These are phyloP conservation scores for Pseudogymnoascus sp. DNA, from an alignment of 2,329 filamentous ascomycete genomes.

Conservation along the genomic window DNA sequence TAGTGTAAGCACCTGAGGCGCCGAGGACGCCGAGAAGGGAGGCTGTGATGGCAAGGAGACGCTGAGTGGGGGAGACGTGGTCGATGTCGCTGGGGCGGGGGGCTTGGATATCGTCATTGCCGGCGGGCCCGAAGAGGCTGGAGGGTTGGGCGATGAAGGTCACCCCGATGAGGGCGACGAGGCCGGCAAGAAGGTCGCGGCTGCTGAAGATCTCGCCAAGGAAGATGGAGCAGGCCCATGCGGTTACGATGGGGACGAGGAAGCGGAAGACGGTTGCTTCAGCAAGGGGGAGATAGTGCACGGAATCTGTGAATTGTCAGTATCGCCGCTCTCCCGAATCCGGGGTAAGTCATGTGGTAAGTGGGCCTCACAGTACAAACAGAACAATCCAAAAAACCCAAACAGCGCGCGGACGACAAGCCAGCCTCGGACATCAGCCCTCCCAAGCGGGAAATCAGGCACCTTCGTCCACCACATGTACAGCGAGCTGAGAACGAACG, in stretches of 20 bases:
- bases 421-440: slow-evolving; percentile 56
- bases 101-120: slow-evolving; percentile 9
- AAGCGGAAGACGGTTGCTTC: slow-evolving; percentile 91
- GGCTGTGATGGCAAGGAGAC: slow-evolving; percentile 58
- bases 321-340: not conserved
- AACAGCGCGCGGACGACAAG: slow-evolving; percentile 61
- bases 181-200: slow-evolving; percentile 66
- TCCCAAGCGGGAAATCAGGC: slow-evolving; percentile 65
- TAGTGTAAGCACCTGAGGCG: slow-evolving; percentile 65
- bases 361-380: slow-evolving; percentile 31
- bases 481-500: slow-evolving; percentile 26
- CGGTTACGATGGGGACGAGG: slow-evolving; percentile 71
- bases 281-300: slow-evolving; percentile 71
- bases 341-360: not conserved
- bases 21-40: slow-evolving; percentile 74
- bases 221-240: slow-evolving; percentile 70
- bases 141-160: slow-evolving; percentile 68
- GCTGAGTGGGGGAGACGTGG: slow-evolving; percentile 19
- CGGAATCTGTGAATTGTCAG: slow-evolving; percentile 20
- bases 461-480: slow-evolving; percentile 71
- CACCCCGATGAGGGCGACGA: slow-evolving; percentile 72
- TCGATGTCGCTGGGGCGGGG: slow-evolving; percentile 12
- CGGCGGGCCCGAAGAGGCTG: slow-evolving; percentile 18
- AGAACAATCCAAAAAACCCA: slow-evolving; percentile 73
- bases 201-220: slow-evolving; percentile 69